These are phyloP conservation scores for Phytophthora fragariaefolia DNA, from an alignment of 352 stramenopile genomes.

Conservation along the genomic window DNA sequence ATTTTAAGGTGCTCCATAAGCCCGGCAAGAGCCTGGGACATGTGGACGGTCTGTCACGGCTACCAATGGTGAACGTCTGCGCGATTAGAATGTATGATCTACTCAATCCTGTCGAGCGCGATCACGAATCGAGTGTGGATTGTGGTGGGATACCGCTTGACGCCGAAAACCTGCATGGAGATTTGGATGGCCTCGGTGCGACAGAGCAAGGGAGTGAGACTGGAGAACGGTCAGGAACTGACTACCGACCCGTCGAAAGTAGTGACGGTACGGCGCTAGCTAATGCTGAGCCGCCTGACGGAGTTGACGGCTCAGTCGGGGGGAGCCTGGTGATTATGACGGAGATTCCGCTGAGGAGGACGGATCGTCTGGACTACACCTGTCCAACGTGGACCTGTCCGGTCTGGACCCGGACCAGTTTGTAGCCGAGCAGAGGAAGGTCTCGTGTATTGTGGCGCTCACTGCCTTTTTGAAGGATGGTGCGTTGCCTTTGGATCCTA, in stretches of 20 bases:
- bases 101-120: no score
- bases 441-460: conserved; percentile 5
- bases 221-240: no score
- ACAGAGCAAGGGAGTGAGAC: no score
- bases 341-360: no score
- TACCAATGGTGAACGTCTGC: neutral
- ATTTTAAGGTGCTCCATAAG: conserved; percentile 9
- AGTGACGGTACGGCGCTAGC: no score
- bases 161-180: no score
- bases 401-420: neutral
- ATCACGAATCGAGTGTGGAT: no score
- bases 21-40: conserved; percentile 1
- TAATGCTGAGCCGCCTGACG: no score
- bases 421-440: neutral
- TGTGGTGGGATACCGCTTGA: no score
- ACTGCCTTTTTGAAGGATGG: conserved; percentile 1
- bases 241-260: no score
- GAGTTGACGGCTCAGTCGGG: neutral
- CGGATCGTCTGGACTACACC: no score
- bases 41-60: conserved; percentile 8
- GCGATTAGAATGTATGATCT: neutral
- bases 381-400: neutral
- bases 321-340: neutral
- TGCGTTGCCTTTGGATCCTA: conserved; percentile 6
- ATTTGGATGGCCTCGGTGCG: no score